A percentile compares a stretch with the other conserved stretches of the same genome.
phyloP scores from a whole-genome alignment of 78 protist genomes.

The Monosiga brevicollis region DNA sequence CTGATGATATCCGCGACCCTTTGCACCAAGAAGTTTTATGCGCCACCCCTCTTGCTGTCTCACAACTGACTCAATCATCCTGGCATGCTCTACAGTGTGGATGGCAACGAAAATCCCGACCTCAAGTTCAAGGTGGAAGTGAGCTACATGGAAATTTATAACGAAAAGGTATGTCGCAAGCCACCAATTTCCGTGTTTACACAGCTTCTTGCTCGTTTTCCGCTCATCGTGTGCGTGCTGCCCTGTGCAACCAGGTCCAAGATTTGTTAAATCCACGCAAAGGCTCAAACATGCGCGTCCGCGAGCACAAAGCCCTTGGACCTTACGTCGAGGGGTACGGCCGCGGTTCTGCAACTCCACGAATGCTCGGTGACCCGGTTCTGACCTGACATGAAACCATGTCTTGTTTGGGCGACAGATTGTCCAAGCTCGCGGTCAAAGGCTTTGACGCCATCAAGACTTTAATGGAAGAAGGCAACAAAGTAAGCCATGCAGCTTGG shows the following conservation, averaged over 20 bases:
- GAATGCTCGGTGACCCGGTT: neutral
- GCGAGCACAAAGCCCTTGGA: neutral
- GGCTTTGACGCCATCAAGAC: constrained; percentile 10
- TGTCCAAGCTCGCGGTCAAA: constrained; percentile 22
- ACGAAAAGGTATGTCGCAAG: constrained; percentile 45
- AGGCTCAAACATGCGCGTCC: neutral
- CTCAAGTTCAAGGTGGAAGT: constrained; percentile 38
- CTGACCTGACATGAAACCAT: neutral
- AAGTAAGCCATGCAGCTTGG: neutral
- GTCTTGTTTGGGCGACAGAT: neutral
- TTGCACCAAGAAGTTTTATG: no score
- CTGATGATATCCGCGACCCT: no score
- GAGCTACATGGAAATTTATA: constrained; percentile 63
- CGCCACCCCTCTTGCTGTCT: neutral
- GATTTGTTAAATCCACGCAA: neutral
- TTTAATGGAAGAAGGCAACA: constrained; percentile 32
- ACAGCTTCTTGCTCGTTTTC: neutral
- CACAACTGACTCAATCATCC: neutral
- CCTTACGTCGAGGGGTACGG: neutral
- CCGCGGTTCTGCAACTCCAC: no score
- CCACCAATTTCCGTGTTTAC: constrained; percentile 18
- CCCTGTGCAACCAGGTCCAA: neutral
- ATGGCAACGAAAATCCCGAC: neutral
- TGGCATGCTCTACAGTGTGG: constrained; percentile 36
- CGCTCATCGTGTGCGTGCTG: neutral